Evolutionary conservation across 495 filamentous ascomycete species (phyloP).

Genomic region (Penicillium nucicola): DNA sequence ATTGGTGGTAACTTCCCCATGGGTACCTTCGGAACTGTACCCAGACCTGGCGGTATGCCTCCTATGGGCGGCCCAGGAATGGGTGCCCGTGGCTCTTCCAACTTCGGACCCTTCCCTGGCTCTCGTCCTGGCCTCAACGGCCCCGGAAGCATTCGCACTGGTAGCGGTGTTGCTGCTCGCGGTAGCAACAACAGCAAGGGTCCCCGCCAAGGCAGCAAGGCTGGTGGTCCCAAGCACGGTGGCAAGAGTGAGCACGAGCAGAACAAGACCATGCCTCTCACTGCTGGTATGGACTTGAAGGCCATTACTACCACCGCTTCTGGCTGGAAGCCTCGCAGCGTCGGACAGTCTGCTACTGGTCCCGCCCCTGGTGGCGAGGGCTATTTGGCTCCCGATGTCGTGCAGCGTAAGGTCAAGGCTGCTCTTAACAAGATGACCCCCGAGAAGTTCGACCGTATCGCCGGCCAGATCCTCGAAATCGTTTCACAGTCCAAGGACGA

Average conservation of each 20-base stretch:
- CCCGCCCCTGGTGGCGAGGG: conserved; percentile 53
- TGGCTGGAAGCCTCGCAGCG: conserved; percentile 89
- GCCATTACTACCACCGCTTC: conserved; percentile 64
- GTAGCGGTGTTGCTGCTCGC: conserved; percentile 27
- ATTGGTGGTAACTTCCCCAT: conserved; percentile 76
- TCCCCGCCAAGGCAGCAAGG: conserved; percentile 43
- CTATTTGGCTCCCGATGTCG: conserved; percentile 82
- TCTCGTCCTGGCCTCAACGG: conserved; percentile 34
- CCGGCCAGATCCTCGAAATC: conserved; percentile 88
- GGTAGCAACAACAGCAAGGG: conserved; percentile 46
- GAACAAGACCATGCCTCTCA: conserved; percentile 85
- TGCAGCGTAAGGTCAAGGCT: conserved; percentile 98
- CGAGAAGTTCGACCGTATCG: conserved; percentile 96
- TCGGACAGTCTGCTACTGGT: conserved; percentile 49
- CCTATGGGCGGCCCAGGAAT: neutral
- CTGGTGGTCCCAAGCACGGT: conserved; percentile 46
- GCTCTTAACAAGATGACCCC: conserved; percentile 99
- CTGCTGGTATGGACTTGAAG: conserved; percentile 73
- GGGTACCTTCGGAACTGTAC: conserved; percentile 1
- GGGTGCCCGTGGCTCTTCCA: neutral
- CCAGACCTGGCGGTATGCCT: conserved; percentile 1
- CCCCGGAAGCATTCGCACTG: conserved; percentile 36
- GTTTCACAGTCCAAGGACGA: conserved; percentile 94
- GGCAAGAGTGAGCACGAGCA: conserved; percentile 57
- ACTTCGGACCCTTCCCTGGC: neutral